These are phyloP conservation scores for Aspergillus ochraceus DNA, from an alignment of 2,329 filamentous ascomycete species.

Conservation along the genomic window DNA sequence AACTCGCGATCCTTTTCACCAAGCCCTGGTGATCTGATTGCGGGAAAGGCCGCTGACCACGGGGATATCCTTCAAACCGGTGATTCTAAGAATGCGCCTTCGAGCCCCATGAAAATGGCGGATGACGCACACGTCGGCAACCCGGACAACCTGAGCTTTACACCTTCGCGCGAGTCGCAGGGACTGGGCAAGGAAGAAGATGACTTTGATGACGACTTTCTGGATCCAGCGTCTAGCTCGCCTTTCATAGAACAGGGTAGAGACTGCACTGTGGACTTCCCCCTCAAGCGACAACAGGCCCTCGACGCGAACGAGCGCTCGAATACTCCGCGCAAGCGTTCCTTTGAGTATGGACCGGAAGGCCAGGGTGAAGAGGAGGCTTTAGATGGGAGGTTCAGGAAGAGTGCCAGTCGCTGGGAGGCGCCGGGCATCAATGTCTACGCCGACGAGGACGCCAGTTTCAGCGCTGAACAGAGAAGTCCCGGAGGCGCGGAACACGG, in stretches of 20 bases:
- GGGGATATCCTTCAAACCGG: conserved; percentile 17
- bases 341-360: conserved; percentile 22
- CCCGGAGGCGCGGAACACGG: conserved; percentile 14
- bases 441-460: conserved; percentile 27
- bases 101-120: conserved; percentile 2
- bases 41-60: conserved; percentile 17
- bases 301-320: conserved; percentile 11
- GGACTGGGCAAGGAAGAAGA: conserved; percentile 23
- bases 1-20: conserved; percentile 40
- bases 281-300: conserved; percentile 14
- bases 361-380: conserved; percentile 9
- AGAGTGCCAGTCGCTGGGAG: conserved; percentile 24
- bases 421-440: conserved; percentile 27
- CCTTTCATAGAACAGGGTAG: conserved; percentile 36
- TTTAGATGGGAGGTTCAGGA: conserved; percentile 26
- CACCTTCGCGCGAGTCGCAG: conserved; percentile 17
- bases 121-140: neutral
- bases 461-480: conserved; percentile 20
- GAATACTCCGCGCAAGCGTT: conserved; percentile 23
- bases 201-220: conserved; percentile 22
- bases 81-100: conserved; percentile 20
- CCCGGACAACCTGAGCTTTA: conserved; percentile 7
- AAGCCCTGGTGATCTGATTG: conserved; percentile 16
- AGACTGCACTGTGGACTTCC: conserved; percentile 36
- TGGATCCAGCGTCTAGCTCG: conserved; percentile 33